Evolutionary conservation across 2,329 filamentous ascomycete genomes (phyloP).

Genomic region (Emericellopsis atlantica): DNA sequence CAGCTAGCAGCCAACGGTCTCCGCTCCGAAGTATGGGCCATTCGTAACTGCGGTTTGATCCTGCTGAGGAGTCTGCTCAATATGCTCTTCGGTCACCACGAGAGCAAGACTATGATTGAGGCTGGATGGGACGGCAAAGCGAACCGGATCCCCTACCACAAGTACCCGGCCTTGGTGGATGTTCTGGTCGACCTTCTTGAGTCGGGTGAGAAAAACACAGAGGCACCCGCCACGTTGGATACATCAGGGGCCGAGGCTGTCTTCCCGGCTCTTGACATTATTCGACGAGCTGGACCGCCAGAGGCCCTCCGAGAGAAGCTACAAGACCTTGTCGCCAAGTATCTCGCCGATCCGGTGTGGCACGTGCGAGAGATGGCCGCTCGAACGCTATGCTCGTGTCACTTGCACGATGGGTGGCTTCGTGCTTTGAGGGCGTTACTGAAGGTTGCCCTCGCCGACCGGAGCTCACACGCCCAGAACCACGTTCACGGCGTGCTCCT

Average conservation of each 20-base stretch:
- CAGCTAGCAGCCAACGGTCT: conserved; percentile 71
- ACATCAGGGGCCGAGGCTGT: conserved; percentile 50
- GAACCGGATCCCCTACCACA: conserved; percentile 55
- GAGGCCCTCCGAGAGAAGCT: conserved; percentile 40
- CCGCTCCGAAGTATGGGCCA: conserved; percentile 77
- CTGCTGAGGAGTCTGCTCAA: conserved; percentile 79
- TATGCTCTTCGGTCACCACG: conserved; percentile 61
- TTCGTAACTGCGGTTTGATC: conserved; percentile 86
- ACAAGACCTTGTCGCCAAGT: conserved; percentile 42
- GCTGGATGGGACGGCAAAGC: conserved; percentile 52
- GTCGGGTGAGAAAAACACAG: conserved; percentile 28
- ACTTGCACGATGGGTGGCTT: conserved; percentile 39
- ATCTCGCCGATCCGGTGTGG: conserved; percentile 62
- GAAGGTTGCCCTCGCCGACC: conserved; percentile 10
- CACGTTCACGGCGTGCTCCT: conserved; percentile 45
- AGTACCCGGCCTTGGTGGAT: conserved; percentile 51
- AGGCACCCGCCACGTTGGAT: conserved; percentile 19
- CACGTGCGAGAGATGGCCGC: conserved; percentile 73
- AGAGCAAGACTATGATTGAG: conserved; percentile 52
- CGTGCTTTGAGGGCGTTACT: conserved; percentile 24
- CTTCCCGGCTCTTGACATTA: conserved; percentile 72
- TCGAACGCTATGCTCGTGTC: conserved; percentile 53
- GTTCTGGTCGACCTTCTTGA: conserved; percentile 52
- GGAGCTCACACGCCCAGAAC: conserved; percentile 28
- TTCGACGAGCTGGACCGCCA: conserved; percentile 59